Conservation (phyloP, 2,329 filamentous ascomycete genomes). For the Fusarium sterilihyphosum region DNA sequence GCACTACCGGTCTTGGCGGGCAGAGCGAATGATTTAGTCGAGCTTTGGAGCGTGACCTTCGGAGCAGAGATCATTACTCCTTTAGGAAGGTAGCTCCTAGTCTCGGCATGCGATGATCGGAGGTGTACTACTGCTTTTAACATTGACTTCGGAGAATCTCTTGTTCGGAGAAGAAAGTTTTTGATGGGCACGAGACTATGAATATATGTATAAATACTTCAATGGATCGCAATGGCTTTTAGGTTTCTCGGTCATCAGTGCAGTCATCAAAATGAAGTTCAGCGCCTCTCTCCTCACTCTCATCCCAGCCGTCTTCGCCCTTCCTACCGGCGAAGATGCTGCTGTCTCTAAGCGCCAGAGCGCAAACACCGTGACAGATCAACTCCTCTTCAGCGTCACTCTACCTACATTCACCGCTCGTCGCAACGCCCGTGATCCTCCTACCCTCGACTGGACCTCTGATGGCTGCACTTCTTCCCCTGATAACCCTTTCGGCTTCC, state of each 20-base stretch:
- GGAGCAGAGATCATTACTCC: conserved; percentile 21
- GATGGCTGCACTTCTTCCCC: conserved; percentile 56
- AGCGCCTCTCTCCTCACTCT: conserved; percentile 35
- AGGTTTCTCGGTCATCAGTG: neutral
- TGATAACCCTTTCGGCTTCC: conserved; percentile 56
- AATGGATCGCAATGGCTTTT: too few species aligned
- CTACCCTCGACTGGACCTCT: conserved; percentile 53
- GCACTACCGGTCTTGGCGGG: neutral
- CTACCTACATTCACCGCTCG: conserved; percentile 55
- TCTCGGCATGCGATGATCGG: neutral
- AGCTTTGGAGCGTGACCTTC: conserved; percentile 18
- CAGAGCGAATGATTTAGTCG: conserved; percentile 19
- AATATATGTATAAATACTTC: conserved; percentile 22
- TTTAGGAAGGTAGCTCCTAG: conserved; percentile 23
- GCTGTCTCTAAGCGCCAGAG: conserved; percentile 36
- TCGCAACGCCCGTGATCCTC: conserved; percentile 53
- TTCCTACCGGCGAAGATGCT: conserved; percentile 25
- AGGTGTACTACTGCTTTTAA: neutral
- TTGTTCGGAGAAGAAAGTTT: neutral
- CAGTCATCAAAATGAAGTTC: conserved; percentile 47
- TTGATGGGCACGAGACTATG: too few species aligned
- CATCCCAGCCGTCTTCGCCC: conserved; percentile 37
- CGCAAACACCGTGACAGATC: conserved; percentile 52
- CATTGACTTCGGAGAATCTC: neutral
- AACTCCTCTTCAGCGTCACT: conserved; percentile 56